phyloP scores from a whole-genome alignment of 345 rosid genomes.

The Cardamine chenopodiifolia region DNA sequence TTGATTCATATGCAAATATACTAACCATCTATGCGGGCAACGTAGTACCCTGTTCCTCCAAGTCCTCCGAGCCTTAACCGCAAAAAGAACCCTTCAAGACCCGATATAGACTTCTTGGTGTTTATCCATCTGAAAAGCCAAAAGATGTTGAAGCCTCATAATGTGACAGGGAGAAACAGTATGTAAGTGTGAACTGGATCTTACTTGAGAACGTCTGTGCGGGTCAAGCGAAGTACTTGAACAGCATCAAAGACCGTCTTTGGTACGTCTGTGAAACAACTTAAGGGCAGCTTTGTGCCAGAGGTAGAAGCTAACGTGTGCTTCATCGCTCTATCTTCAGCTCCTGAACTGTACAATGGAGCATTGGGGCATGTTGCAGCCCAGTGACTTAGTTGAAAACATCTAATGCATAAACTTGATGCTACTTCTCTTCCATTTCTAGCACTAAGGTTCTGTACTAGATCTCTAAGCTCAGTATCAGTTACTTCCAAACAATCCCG shows the following conservation, averaged over 20 bases:
- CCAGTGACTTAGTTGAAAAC: conserved; percentile 79
- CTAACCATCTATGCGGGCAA: conserved; percentile 84
- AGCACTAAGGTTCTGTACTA: conserved; percentile 48
- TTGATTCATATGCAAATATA: conserved; percentile 27
- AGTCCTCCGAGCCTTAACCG: conserved; percentile 78
- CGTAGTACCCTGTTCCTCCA: conserved; percentile 74
- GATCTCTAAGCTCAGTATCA: conserved; percentile 65
- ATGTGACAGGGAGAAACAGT: neutral
- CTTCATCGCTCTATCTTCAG: conserved; percentile 35
- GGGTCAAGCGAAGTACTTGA: conserved; percentile 68
- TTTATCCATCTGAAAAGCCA: conserved; percentile 60
- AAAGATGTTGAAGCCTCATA: neutral
- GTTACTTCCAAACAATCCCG: conserved; percentile 62
- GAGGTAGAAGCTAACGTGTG: conserved; percentile 48
- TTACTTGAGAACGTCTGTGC: conserved; percentile 75
- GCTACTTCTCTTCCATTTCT: conserved; percentile 46
- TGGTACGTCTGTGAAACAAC: conserved; percentile 48
- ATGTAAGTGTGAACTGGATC: neutral
- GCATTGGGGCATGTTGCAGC: conserved; percentile 66
- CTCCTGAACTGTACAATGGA: conserved; percentile 40
- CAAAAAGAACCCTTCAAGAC: conserved; percentile 75
- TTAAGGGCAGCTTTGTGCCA: conserved; percentile 32
- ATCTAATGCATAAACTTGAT: conserved; percentile 61
- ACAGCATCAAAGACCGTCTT: conserved; percentile 57
- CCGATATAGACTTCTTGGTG: conserved; percentile 48